Evolutionary conservation across 2,329 filamentous ascomycete genomes (phyloP).

Genomic region (Tolypocladium tropicale): DNA sequence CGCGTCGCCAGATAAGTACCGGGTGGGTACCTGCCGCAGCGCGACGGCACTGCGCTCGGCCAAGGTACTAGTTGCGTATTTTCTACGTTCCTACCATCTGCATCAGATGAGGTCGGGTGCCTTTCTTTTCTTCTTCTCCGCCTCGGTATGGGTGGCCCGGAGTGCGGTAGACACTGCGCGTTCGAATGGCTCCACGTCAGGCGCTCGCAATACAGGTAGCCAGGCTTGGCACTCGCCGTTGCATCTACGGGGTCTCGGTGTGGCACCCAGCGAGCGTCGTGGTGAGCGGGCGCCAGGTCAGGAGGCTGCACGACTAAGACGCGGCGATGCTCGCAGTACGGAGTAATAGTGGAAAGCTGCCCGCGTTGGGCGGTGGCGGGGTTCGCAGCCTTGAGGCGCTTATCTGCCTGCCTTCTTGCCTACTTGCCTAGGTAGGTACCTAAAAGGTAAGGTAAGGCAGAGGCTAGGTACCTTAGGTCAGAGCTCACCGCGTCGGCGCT

Average conservation of each 20-base stretch:
- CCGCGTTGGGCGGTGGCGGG: not conserved
- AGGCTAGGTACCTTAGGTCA: no score
- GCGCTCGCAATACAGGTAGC: not conserved
- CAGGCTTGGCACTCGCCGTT: not conserved
- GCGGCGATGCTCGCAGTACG: not conserved
- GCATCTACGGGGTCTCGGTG: not conserved
- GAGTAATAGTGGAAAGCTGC: no score
- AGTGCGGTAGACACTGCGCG: not conserved
- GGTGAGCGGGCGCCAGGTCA: not conserved
- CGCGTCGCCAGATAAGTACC: not conserved
- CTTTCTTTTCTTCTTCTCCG: not conserved
- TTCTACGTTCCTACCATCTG: not conserved
- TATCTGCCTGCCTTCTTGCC: no score
- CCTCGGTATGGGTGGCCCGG: no score
- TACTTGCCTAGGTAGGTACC: no score
- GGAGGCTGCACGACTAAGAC: not conserved
- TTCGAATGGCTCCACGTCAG: not conserved
- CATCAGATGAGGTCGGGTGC: no score
- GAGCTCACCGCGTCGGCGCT: not conserved
- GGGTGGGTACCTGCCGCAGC: not conserved
- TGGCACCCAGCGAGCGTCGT: no score
- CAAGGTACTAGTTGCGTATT: not conserved
- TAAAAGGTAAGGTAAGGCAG: no score
- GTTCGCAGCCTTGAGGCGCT: not conserved
- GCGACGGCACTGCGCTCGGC: not conserved